Conservation (phyloP, 2,329 filamentous ascomycete species). For the Colletotrichum endophyticum region DNA sequence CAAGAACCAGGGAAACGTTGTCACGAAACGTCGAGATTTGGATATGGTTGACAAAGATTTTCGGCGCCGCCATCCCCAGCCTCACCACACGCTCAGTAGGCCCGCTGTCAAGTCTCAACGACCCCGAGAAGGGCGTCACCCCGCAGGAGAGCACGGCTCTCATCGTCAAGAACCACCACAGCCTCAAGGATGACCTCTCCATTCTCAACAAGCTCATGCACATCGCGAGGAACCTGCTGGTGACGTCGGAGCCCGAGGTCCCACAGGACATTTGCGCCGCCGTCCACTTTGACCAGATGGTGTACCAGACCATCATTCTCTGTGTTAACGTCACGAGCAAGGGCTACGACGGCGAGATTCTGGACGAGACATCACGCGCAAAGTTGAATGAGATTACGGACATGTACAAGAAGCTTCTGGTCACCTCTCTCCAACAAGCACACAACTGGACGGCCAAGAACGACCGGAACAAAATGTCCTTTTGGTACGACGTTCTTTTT, state of each 20-base stretch:
- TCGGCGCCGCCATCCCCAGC: constrained; percentile 64
- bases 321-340: constrained; percentile 73
- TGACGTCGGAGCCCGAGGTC: constrained; percentile 68
- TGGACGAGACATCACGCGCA: constrained; percentile 60
- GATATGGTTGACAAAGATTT: constrained; percentile 68
- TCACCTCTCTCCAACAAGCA: constrained; percentile 69
- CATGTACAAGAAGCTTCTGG: constrained; percentile 69
- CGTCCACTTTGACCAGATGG: constrained; percentile 69
- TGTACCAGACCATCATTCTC: constrained; percentile 68
- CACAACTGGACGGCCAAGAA: constrained; percentile 75
- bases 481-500: constrained; percentile 71
- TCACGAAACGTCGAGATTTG: constrained; percentile 69
- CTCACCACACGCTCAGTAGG: constrained; percentile 65
- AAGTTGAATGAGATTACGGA: constrained; percentile 69
- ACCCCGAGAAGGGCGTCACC: constrained; percentile 61
- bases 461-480: constrained; percentile 72
- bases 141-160: constrained; percentile 66
- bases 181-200: constrained; percentile 66
- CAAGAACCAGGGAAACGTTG: constrained; percentile 55
- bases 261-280: constrained; percentile 70
- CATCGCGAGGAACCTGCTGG: constrained; percentile 68
- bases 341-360: constrained; percentile 67
- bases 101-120: constrained; percentile 56
- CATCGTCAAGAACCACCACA: constrained; percentile 66
- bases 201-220: constrained; percentile 72